Conservation (phyloP, 495 filamentous ascomycete genomes). For the Penicillium macrosclerotiorum region DNA sequence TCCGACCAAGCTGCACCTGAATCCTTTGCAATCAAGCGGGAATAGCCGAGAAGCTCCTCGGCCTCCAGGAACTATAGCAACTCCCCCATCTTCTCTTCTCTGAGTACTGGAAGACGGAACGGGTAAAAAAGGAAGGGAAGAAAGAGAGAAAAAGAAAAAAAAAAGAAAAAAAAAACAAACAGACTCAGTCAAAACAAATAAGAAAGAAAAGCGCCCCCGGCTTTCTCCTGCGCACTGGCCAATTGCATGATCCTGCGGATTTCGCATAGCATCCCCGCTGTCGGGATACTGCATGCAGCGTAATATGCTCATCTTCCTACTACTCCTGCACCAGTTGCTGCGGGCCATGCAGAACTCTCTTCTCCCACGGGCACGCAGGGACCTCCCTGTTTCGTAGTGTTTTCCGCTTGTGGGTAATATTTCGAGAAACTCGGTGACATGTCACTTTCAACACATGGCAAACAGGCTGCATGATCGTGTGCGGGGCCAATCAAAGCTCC, state of each 20-base stretch:
- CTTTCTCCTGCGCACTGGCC: neutral
- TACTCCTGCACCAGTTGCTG: neutral
- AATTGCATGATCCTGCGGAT: neutral
- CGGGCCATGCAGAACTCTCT: no score
- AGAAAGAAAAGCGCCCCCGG: neutral
- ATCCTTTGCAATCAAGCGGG: no score
- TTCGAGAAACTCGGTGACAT: constrained; percentile 13
- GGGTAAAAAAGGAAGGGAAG: no score
- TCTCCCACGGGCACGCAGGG: no score
- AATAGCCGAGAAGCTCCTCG: no score
- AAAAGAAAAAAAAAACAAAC: no score
- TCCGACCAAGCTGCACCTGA: no score
- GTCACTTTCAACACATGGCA: constrained; percentile 29
- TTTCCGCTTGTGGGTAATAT: constrained; percentile 10
- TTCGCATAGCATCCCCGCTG: constrained; percentile 17
- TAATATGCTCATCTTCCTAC: constrained; percentile 14
- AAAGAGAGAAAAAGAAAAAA: no score
- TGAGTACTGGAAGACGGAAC: no score
- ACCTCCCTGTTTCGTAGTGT: neutral
- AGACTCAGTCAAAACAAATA: no score
- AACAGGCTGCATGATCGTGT: constrained; percentile 14
- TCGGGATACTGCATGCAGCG: constrained; percentile 16
- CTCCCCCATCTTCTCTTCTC: no score
- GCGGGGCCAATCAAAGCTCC: constrained; percentile 3
- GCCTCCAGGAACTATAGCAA: no score